Conservation (phyloP, 768 basidiomycete genomes). For the Rhodotorula kratochvilovae region DNA sequence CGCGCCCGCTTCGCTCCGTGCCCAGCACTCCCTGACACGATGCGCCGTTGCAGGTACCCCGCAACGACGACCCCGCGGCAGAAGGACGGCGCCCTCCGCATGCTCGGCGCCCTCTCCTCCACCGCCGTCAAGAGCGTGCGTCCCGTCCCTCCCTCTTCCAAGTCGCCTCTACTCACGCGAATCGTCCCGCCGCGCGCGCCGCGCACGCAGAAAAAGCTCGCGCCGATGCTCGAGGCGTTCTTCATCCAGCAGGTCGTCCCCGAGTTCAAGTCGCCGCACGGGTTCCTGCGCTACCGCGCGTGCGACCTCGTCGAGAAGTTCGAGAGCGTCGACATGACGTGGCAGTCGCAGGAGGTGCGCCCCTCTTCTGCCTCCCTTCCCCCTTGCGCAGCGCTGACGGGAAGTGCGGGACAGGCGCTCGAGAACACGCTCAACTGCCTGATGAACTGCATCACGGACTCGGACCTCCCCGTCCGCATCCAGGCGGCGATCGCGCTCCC, state of each 20-base stretch:
- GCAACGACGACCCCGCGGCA: conserved; percentile 53
- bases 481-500: conserved; percentile 76
- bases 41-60: conserved; percentile 38
- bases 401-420: conserved; percentile 53
- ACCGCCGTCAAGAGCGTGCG: conserved; percentile 76
- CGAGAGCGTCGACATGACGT: conserved; percentile 64
- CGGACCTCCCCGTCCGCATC: conserved; percentile 75
- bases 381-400: background rate
- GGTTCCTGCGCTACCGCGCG: conserved; percentile 73
- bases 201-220: conserved; percentile 55
- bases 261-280: conserved; percentile 62
- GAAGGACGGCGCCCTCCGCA: conserved; percentile 78
- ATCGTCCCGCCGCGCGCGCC: background rate
- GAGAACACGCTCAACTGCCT: conserved; percentile 63
- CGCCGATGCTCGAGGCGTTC: conserved; percentile 70
- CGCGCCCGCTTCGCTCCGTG: background rate
- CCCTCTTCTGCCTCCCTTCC: background rate
- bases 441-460: conserved; percentile 66
- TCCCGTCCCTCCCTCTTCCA: background rate
- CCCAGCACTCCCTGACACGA: background rate
- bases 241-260: conserved; percentile 68
- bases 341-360: conserved; percentile 61
- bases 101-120: conserved; percentile 68
- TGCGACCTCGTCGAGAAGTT: conserved; percentile 74
- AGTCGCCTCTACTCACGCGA: too few relatives aligned